Percentiles rank a stretch among this genome's conserved stretches.
Evolutionary conservation across 176 grass and related monocot genomes (phyloP).

Genomic region (Dendrocalamus sinicus): DNA sequence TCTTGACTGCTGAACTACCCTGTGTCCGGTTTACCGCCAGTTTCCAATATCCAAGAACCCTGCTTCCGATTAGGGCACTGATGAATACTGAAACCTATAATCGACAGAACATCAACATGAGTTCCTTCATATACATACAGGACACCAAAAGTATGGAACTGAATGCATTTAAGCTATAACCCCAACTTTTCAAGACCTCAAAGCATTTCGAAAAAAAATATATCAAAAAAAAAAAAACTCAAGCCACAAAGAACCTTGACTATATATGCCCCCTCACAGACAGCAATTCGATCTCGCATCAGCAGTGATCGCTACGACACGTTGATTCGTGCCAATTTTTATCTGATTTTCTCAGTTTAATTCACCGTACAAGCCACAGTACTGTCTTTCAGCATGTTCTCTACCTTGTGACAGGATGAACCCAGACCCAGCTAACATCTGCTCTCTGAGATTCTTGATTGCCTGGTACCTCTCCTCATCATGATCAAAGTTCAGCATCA

Average conservation of each 20-base stretch:
- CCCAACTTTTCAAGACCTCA: neutral
- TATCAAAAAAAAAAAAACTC: neutral
- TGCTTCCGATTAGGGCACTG: too few species aligned
- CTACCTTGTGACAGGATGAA: conserved; percentile 54
- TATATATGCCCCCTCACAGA: conserved; percentile 11
- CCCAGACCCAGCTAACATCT: conserved; percentile 75
- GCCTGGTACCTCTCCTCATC: conserved; percentile 73
- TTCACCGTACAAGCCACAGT: conserved; percentile 43
- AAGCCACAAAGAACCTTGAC: conserved; percentile 13
- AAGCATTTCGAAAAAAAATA: neutral
- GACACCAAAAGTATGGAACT: conserved; percentile 22
- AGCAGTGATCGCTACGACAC: conserved; percentile 1
- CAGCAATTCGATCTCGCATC: conserved; percentile 15
- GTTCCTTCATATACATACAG: neutral
- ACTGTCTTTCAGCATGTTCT: conserved; percentile 37
- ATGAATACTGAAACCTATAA: too few species aligned
- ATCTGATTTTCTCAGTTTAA: neutral
- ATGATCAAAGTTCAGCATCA: conserved; percentile 50
- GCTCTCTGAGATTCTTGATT: conserved; percentile 78
- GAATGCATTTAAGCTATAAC: neutral
- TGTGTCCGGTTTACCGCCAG: too few species aligned
- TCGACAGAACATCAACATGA: too few species aligned
- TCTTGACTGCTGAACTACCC: too few species aligned
- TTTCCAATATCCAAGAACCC: too few species aligned
- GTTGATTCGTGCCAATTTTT: neutral